These are phyloP conservation scores for Venturia nashicola DNA, from an alignment of 2,329 filamentous ascomycete genomes.

Conservation along the genomic window DNA sequence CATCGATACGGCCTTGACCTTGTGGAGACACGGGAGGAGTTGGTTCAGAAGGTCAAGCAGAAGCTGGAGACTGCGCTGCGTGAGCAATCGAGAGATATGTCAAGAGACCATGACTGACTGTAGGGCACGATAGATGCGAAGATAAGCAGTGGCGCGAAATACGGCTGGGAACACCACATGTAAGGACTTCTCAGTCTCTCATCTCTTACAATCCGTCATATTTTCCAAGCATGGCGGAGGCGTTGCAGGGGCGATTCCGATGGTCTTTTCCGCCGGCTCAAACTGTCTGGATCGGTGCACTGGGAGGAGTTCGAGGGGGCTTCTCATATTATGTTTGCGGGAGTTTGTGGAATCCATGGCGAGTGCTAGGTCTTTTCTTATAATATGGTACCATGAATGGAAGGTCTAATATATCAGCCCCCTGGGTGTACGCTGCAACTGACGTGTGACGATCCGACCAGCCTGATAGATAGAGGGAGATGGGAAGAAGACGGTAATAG, in stretches of 20 bases:
- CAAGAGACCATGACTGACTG: background rate
- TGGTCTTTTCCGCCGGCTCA: background rate
- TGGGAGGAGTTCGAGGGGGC: background rate
- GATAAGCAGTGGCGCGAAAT: background rate
- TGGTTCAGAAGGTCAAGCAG: slow-evolving; percentile 25
- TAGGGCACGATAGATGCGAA: background rate
- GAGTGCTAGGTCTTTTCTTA: background rate
- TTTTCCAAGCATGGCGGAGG: background rate
- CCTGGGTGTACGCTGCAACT: background rate
- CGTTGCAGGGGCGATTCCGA: background rate
- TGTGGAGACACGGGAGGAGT: slow-evolving; percentile 29
- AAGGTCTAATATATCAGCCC: background rate
- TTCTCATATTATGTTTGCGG: background rate
- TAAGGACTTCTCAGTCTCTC: background rate
- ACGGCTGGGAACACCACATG: background rate
- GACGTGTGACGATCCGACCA: background rate
- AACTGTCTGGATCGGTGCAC: background rate
- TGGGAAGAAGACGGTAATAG: background rate
- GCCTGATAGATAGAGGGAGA: background rate
- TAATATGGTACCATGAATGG: background rate
- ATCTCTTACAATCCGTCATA: background rate
- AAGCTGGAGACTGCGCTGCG: slow-evolving; percentile 16
- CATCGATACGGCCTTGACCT: slow-evolving; percentile 33
- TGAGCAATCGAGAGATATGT: background rate
- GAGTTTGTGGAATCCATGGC: background rate